Percentiles rank a stretch among this genome's conserved stretches.
phyloP scores from a whole-genome alignment of 352 stramenopile genomes.

The Phytophthora nicotianae region DNA sequence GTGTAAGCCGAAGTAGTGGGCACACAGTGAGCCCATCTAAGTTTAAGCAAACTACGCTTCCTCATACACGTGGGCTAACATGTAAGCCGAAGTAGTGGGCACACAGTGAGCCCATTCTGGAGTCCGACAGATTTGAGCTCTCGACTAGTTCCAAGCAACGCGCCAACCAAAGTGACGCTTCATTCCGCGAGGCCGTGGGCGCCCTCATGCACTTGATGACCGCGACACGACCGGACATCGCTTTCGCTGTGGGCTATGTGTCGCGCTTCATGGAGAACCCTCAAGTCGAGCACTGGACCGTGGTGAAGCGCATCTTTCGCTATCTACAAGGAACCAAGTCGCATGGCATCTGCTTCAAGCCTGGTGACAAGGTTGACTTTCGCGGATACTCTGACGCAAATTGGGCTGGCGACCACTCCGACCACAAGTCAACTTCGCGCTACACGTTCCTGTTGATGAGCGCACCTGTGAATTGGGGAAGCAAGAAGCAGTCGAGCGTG shows the following conservation, averaged over 20 bases:
- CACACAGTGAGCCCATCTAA: no score
- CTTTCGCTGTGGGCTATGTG: slow-evolving; percentile 17
- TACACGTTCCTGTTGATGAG: slow-evolving; percentile 2
- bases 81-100: no score
- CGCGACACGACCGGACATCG: slow-evolving; percentile 20
- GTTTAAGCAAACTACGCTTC: no score
- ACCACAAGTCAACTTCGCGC: slow-evolving; percentile 5
- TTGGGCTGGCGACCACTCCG: background rate
- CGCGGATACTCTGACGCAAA: background rate
- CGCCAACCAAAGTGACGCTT: background rate
- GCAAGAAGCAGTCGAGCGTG: slow-evolving; percentile 7
- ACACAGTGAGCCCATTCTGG: no score
- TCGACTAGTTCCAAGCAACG: background rate
- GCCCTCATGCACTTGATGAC: slow-evolving; percentile 31
- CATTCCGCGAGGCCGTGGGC: slow-evolving; percentile 14
- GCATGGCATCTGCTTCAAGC: slow-evolving; percentile 5
- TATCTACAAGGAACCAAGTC: slow-evolving; percentile 26
- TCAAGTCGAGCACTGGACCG: slow-evolving; percentile 24
- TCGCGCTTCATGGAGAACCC: slow-evolving; percentile 29
- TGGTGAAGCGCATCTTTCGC: slow-evolving; percentile 15
- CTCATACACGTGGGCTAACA: no score
- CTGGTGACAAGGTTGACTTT: background rate
- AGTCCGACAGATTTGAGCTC: background rate
- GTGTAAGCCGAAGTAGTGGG: no score
- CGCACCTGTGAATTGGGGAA: background rate